Evolutionary conservation across 306 rosid species (phyloP), one percentile per base, ranked within the genome.

Genomic region (Arachis stenosperma): DNA sequence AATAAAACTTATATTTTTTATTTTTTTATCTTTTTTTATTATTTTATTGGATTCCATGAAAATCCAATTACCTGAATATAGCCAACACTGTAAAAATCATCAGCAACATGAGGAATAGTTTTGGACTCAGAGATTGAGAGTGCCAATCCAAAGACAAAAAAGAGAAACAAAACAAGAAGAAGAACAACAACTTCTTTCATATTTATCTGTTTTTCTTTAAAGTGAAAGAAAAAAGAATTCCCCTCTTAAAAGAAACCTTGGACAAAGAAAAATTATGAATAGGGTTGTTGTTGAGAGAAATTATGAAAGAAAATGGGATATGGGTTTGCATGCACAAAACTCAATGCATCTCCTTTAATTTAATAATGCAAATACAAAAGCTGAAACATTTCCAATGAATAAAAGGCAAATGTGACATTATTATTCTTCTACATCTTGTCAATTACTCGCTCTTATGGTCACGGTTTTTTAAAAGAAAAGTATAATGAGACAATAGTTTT

Each of bases 91-190:
- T 82, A 82, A 77, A 84, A 75, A 50, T 82, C 76, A 37, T 61
- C 61, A 8, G 73, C 90, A 4, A 83, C 79, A 9, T 82, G 90
- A 56, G 89, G 92, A 9, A 42, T 75, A 30, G 69, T 47, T 70
- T 65, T 51, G 52, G 84, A 77, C 33, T 79, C 80, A 2, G 93
- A 78, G 12, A 81, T n/a, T n/a, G n/a, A n/a, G n/a, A n/a, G n/a
- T n/a, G n/a, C 14, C 12, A 79, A 36, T 22, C 70, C 77, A 41
- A 62, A 71, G 54, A 81, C 66, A 60, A 86, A 69, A 68, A 59
- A 53, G 22, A 17, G 22, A 17, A 89, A 70, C 58, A 86, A 56
- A 30, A 81, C 33, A 56, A 83, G 62, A 33, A 77, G 40, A 56
- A 81, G 0, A 33, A 33, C 37, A 33, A 33, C 37, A 33, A 33